Evolutionary conservation across 805 yeast genomes (phyloP).

Genomic region (Saturnispora hagleri): DNA sequence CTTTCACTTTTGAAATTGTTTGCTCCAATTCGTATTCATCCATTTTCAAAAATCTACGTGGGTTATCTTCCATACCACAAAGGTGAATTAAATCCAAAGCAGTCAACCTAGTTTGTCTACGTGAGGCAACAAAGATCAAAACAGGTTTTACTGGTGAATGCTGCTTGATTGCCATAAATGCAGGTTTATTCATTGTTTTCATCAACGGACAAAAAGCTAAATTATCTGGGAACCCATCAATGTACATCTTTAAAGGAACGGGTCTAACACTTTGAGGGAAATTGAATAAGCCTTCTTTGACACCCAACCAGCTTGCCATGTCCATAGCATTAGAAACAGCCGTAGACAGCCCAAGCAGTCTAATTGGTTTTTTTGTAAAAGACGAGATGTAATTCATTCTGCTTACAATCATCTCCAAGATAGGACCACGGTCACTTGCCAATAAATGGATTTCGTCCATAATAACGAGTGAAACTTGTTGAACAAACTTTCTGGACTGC

Average conservation of each 20-base stretch:
- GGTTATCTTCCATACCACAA: conserved; percentile 72
- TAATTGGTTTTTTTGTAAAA: conserved; percentile 48
- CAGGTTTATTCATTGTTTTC: conserved; percentile 87
- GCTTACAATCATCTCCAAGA: conserved; percentile 82
- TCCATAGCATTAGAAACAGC: conserved; percentile 82
- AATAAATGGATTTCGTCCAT: conserved; percentile 82
- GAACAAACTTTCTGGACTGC: conserved; percentile 72
- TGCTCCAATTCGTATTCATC: conserved; percentile 51
- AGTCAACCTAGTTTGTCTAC: conserved; percentile 74
- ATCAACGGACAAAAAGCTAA: conserved; percentile 73
- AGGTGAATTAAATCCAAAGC: conserved; percentile 70
- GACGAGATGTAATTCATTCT: conserved; percentile 68
- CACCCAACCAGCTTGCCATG: conserved; percentile 80
- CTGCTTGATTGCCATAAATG: conserved; percentile 84
- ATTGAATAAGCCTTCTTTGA: conserved; percentile 64
- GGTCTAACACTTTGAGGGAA: conserved; percentile 80
- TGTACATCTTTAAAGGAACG: conserved; percentile 78
- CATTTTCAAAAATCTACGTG: conserved; percentile 61
- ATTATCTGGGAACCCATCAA: conserved; percentile 79
- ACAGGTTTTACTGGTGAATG: conserved; percentile 85
- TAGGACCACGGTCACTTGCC: conserved; percentile 83
- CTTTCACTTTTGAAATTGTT: conserved; percentile 51
- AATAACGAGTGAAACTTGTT: conserved; percentile 62
- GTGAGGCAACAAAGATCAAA: conserved; percentile 73
- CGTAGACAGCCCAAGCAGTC: conserved; percentile 72